A percentile compares a stretch with the other conserved stretches of the same genome.
Evolutionary conservation across 164 flowering plant species (phyloP).

Genomic region (Amborella trichopoda): DNA sequence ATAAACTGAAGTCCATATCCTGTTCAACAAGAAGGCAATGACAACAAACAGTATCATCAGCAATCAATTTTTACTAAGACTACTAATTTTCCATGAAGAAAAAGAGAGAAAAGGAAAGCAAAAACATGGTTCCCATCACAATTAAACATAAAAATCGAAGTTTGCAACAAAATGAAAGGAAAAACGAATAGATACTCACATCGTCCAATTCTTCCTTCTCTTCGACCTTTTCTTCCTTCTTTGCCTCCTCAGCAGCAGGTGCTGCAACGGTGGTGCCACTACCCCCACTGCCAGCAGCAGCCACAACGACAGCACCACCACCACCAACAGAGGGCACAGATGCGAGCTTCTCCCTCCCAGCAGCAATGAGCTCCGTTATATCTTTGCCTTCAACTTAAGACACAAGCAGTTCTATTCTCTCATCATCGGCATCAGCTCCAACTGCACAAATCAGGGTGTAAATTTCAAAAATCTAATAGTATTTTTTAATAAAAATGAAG

Average conservation of each 20-base stretch:
- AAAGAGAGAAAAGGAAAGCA: not conserved
- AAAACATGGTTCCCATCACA: not conserved
- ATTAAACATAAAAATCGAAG: not conserved
- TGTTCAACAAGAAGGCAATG: too few relatives aligned
- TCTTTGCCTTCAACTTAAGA: constrained; percentile 29
- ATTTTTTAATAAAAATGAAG: too few relatives aligned
- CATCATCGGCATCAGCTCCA: constrained; percentile 31
- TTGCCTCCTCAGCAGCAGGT: constrained; percentile 23
- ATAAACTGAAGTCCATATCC: constrained; percentile 8
- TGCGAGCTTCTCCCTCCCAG: constrained; percentile 31
- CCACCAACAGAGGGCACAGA: constrained; percentile 30
- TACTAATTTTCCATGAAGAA: too few relatives aligned
- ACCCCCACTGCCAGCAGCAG: constrained; percentile 12
- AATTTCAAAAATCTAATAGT: too few relatives aligned
- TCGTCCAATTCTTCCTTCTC: constrained; percentile 41
- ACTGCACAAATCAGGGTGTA: constrained; percentile 17
- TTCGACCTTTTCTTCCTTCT: constrained; percentile 35
- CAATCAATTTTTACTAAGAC: too few relatives aligned
- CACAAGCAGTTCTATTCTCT: constrained; percentile 17
- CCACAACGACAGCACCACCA: constrained; percentile 15
- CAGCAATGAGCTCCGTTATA: constrained; percentile 29
- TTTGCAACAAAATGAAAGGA: not conserved
- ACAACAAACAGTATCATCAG: too few relatives aligned
- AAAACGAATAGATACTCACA: constrained; percentile 5
- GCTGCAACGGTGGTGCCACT: constrained; percentile 22